Percentiles rank a stretch among this genome's conserved stretches.
Conservation (phyloP, 2,329 filamentous ascomycete species). For the Alternaria infectoria region DNA sequence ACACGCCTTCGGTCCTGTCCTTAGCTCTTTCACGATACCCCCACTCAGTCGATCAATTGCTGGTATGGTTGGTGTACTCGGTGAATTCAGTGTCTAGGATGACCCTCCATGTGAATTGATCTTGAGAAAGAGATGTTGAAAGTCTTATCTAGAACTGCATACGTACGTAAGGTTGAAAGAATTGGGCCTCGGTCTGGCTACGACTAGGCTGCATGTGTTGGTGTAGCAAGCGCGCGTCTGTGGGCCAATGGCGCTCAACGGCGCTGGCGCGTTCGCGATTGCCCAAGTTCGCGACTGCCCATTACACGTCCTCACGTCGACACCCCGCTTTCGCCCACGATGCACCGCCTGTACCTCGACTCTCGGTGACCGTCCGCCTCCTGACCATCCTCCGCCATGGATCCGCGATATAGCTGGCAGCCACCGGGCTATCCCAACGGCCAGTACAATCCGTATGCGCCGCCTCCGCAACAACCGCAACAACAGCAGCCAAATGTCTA, state of each 20-base stretch:
- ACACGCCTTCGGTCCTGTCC: not conserved
- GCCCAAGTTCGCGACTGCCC: constrained; percentile 19
- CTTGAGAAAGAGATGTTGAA: not conserved
- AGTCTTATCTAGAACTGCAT: not conserved
- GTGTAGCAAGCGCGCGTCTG: constrained; percentile 18
- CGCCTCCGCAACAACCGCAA: constrained; percentile 31
- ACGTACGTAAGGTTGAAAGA: not conserved
- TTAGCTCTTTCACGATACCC: not conserved
- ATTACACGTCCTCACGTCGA: constrained; percentile 7
- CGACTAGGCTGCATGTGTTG: constrained; percentile 6
- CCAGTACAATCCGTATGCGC: constrained; percentile 39
- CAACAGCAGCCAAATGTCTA: constrained; percentile 37
- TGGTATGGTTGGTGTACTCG: not conserved
- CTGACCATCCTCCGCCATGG: constrained; percentile 26
- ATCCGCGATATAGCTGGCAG: constrained; percentile 45
- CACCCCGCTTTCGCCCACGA: constrained; percentile 21
- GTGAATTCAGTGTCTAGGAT: not conserved
- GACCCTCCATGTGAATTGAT: not conserved
- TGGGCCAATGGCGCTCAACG: constrained; percentile 16
- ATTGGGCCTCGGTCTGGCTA: constrained; percentile 17
- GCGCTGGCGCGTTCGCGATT: constrained; percentile 13
- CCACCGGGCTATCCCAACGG: constrained; percentile 37
- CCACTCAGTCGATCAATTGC: not conserved
- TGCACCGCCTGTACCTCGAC: constrained; percentile 21
- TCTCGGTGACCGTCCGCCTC: constrained; percentile 18